phyloP scores from a whole-genome alignment of 257 asterid genomes.

The Gentiana macrophylla region DNA sequence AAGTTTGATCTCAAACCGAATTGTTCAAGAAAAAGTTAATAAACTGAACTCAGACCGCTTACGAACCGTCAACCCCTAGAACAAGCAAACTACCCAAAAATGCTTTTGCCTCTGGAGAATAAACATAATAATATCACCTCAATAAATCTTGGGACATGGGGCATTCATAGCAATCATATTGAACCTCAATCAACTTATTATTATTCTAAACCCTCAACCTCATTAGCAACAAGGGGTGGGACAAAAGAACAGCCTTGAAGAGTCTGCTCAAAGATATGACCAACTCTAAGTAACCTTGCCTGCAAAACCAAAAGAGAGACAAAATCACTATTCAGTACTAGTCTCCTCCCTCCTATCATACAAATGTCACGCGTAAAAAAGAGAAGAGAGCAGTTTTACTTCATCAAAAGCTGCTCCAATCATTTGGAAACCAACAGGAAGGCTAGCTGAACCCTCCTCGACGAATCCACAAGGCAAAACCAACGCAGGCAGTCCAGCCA shows the following conservation, averaged over 20 bases:
- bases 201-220: neutral
- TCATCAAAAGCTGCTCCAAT: conserved; percentile 89
- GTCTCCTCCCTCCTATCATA: too few relatives aligned
- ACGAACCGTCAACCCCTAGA: too few relatives aligned
- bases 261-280: conserved; percentile 94
- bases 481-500: conserved; percentile 97
- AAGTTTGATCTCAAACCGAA: too few relatives aligned
- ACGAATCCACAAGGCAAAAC: conserved; percentile 93
- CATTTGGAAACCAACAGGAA: conserved; percentile 90
- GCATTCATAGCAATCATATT: too few relatives aligned
- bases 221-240: conserved; percentile 67
- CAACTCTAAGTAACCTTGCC: conserved; percentile 72
- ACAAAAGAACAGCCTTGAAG: conserved; percentile 49
- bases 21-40: too few relatives aligned
- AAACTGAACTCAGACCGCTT: too few relatives aligned
- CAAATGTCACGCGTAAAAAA: neutral
- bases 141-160: too few relatives aligned
- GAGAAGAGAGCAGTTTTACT: conserved; percentile 24
- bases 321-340: neutral
- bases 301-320: conserved; percentile 21
- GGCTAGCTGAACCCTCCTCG: conserved; percentile 37
- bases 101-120: too few relatives aligned
- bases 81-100: too few relatives aligned
- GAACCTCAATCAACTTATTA: too few relatives aligned
- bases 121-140: too few relatives aligned